phyloP scores from a whole-genome alignment of 495 filamentous ascomycete genomes.

The Umbilicaria muhlenbergii region DNA sequence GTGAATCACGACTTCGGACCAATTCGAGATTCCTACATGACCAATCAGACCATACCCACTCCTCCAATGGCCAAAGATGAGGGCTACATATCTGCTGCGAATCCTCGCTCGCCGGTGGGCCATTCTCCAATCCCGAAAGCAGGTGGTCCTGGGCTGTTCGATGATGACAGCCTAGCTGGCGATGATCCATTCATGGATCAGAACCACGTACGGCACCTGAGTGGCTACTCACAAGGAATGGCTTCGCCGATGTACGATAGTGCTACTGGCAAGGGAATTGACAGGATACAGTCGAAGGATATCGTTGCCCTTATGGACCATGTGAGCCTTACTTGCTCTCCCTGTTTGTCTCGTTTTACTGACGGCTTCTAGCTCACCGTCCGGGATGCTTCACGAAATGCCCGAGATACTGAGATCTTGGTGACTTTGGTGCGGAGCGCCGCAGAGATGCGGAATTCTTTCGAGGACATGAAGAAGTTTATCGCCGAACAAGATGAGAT shows the following conservation, averaged over 20 bases:
- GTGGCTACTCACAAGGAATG: constrained; percentile 71
- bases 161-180: constrained; percentile 37
- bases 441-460: constrained; percentile 92
- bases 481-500: constrained; percentile 73
- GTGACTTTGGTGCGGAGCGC: constrained; percentile 87
- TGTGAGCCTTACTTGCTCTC: constrained; percentile 31
- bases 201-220: constrained; percentile 55
- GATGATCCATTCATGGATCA: constrained; percentile 40
- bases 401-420: constrained; percentile 89
- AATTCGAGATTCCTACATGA: constrained; percentile 17
- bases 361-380: constrained; percentile 60
- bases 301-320: constrained; percentile 97
- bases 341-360: constrained; percentile 13
- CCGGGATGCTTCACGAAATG: constrained; percentile 90
- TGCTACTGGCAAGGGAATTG: constrained; percentile 74
- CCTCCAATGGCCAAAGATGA: constrained; percentile 51
- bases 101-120: constrained; percentile 41
- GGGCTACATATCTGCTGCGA: constrained; percentile 79
- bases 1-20: constrained; percentile 22
- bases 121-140: constrained; percentile 43
- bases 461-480: constrained; percentile 91
- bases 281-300: constrained; percentile 90
- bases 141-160: constrained; percentile 42
- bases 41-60: constrained; percentile 23
- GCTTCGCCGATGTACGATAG: constrained; percentile 81